Conservation (phyloP, 129 eudicot genomes). For the Ambrosia trifida region DNA sequence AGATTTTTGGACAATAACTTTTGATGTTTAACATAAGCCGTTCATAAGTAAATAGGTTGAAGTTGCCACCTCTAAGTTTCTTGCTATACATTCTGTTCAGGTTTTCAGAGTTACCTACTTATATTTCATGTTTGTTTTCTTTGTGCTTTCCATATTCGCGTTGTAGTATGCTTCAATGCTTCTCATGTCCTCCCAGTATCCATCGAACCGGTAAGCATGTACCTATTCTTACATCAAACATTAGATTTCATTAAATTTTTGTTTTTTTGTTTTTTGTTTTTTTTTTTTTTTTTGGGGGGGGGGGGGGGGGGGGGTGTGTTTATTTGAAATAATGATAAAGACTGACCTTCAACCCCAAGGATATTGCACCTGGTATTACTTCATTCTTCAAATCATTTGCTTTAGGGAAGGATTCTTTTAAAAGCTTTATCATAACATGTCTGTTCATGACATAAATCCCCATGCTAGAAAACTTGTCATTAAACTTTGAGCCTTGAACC, state of each 20-base stretch:
- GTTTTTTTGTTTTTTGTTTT: neutral
- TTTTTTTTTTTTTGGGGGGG: no score
- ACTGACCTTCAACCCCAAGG: constrained; percentile 89
- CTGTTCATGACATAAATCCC: constrained; percentile 83
- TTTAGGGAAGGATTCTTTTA: constrained; percentile 58
- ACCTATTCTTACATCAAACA: constrained; percentile 45
- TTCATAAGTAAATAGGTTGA: constrained; percentile 10
- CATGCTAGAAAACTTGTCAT: constrained; percentile 57
- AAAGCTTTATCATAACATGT: constrained; percentile 64
- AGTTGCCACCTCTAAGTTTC: constrained; percentile 20
- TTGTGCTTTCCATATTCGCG: constrained; percentile 80
- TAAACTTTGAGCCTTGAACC: constrained; percentile 38
- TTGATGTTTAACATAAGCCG: neutral
- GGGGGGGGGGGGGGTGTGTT: no score
- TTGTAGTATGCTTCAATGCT: constrained; percentile 77
- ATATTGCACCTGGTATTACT: constrained; percentile 83
- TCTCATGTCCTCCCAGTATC: constrained; percentile 92
- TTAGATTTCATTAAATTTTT: neutral
- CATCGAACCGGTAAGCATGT: constrained; percentile 65
- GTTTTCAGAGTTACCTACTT: constrained; percentile 51
- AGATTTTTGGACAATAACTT: neutral
- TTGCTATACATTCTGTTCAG: constrained; percentile 12
- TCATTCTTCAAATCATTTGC: constrained; percentile 72
- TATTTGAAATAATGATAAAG: neutral
- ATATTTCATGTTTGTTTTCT: constrained; percentile 58